Percentiles rank a stretch among this genome's conserved stretches.
Conservation (phyloP, 2,329 filamentous ascomycete genomes). For the Kalmusia sp. region DNA sequence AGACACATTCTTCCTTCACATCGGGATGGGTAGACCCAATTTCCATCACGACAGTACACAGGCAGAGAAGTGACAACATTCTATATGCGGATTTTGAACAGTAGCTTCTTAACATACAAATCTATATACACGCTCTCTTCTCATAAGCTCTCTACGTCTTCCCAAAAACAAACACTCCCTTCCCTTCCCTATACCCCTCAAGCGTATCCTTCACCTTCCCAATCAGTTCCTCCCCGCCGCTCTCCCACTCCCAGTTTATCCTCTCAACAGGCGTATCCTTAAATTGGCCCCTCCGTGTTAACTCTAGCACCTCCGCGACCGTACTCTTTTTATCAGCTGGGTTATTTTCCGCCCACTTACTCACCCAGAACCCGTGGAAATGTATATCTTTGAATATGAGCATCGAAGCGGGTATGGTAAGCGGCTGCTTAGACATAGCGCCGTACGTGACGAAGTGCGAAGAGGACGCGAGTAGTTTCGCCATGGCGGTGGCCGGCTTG, state of each 20-base stretch:
- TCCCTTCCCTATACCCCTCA: conserved; percentile 83
- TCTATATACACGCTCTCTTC: background rate
- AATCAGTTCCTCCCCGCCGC: conserved; percentile 71
- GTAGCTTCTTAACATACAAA: conserved; percentile 1
- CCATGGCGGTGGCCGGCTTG: conserved; percentile 78
- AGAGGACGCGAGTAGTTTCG: conserved; percentile 71
- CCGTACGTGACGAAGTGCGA: conserved; percentile 91
- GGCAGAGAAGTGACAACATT: no score
- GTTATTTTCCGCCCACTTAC: conserved; percentile 81
- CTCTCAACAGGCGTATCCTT: conserved; percentile 83
- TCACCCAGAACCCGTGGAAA: conserved; percentile 95
- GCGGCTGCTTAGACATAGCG: conserved; percentile 89
- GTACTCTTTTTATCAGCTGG: conserved; percentile 77
- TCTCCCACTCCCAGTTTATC: conserved; percentile 83
- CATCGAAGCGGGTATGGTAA: conserved; percentile 79
- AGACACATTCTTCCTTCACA: no score
- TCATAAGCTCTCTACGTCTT: conserved; percentile 31
- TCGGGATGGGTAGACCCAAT: no score
- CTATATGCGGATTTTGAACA: no score
- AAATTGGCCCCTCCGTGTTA: conserved; percentile 79
- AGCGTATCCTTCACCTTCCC: conserved; percentile 83
- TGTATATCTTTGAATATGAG: conserved; percentile 92
- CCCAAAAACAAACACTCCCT: conserved; percentile 87
- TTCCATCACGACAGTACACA: no score
- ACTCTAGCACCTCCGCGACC: conserved; percentile 80